Evolutionary conservation across 176 grass and related monocot genomes (phyloP).

Genomic region (Zoysia japonica): DNA sequence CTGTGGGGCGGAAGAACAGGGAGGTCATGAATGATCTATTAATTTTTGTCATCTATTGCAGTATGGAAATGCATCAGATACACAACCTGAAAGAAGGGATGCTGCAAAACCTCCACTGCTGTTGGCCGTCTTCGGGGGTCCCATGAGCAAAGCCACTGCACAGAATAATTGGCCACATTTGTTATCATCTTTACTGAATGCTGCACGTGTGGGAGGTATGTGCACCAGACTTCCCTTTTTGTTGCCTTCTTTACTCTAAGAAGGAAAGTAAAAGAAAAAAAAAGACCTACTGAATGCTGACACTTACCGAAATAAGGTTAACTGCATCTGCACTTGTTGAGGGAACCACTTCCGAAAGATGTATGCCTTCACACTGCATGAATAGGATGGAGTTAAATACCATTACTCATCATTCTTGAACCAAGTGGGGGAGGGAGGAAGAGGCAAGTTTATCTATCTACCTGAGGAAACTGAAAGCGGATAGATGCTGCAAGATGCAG

Average conservation of each 20-base stretch:
- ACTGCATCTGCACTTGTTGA: constrained; percentile 75
- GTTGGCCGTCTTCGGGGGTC: constrained; percentile 78
- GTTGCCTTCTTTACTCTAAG: neutral
- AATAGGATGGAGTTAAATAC: constrained; percentile 24
- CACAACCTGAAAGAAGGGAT: constrained; percentile 93
- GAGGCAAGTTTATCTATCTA: constrained; percentile 16
- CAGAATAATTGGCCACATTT: neutral
- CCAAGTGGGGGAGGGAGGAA: neutral
- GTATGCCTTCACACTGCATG: constrained; percentile 56
- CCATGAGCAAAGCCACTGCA: constrained; percentile 90
- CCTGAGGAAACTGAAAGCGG: constrained; percentile 84
- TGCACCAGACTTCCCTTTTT: too few species aligned
- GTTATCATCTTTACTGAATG: constrained; percentile 9
- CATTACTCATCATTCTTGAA: neutral
- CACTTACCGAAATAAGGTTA: constrained; percentile 81
- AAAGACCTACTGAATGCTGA: neutral
- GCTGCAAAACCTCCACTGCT: constrained; percentile 84
- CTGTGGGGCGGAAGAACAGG: constrained; percentile 42
- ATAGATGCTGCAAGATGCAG: constrained; percentile 76
- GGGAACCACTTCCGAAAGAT: constrained; percentile 73
- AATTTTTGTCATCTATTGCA: neutral
- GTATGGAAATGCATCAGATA: neutral
- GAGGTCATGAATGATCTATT: neutral
- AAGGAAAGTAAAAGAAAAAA: neutral
- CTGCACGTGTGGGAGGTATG: too few species aligned